Evolutionary conservation across 192 early-diverging fungal species (phyloP), one percentile per base, ranked within the genome.

Genomic region (Irineochytrium annulatum): DNA sequence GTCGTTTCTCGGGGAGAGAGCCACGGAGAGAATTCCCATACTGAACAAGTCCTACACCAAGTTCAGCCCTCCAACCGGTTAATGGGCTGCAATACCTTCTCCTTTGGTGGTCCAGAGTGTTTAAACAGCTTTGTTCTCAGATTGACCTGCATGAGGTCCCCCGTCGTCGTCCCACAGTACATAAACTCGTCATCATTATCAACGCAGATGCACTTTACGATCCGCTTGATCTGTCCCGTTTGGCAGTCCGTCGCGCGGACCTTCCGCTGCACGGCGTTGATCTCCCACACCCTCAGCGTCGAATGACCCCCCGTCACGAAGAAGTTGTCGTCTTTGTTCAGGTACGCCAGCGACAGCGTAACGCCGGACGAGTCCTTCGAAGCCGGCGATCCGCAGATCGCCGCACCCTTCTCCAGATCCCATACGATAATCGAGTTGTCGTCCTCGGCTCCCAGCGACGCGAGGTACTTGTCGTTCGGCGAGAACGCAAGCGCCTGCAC

Each of bases 141-240:
- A 22, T 71, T 72, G 24, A 80, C 68, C 62, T 81, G 69, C 54
- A 81, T 35, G 57, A 83, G 54, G 56, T 83, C 81, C 5, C 81
- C 81, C 5, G 81, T 83, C 1, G 81, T 81, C 1, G 78, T 83
- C 26, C 81, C 81, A 52, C 81, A 83, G 57, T 81, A 83, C 78
- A 83, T 78, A 33, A 68, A 73, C 66, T 83, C 81, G 53, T 83
- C 81, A 20, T 69, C 55, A 16, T 53, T 41, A 60, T 81, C 78
- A 3, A 83, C 62, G 1, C 63, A 59, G 35, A 80, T 72, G 52
- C 78, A 81, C 63, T 78, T 81, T 34, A 83, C 77, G 19, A 83
- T 75, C 16, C 81, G 55, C 63, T 83, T 83, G 49, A 83, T 80
- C 58, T 78, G 78, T 2, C 81, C 81, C 44, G 77, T 80, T 43